Conservation (phyloP, 192 early-diverging fungal species). For the Umbelopsis ramanniana region DNA sequence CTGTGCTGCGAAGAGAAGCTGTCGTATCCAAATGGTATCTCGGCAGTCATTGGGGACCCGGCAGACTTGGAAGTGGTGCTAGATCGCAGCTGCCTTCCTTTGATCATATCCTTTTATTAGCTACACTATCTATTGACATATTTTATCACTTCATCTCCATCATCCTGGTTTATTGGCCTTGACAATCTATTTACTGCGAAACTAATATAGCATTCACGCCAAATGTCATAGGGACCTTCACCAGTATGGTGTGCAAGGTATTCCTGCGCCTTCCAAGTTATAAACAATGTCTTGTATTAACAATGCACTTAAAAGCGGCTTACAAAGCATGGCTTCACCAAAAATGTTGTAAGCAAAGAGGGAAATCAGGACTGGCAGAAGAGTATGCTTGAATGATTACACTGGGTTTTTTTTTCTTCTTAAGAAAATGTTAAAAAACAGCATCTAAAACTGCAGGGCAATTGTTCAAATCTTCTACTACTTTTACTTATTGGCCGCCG, state of each 20-base stretch:
- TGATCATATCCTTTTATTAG: slow-evolving; percentile 15
- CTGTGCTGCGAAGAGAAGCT: background rate
- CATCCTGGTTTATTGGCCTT: background rate
- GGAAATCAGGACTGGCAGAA: no score
- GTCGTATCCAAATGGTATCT: background rate
- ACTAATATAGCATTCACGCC: background rate
- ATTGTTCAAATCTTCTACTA: background rate
- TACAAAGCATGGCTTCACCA: no score
- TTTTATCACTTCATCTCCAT: background rate
- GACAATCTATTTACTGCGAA: background rate
- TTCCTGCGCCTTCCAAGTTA: no score
- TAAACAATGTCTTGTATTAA: no score
- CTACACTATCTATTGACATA: background rate
- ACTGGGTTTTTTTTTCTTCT: no score
- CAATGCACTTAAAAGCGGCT: no score
- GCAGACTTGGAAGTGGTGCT: background rate
- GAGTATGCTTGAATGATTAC: no score
- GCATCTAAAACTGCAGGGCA: background rate
- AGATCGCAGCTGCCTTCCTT: background rate
- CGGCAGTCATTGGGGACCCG: background rate
- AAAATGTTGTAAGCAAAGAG: no score
- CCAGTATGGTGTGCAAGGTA: background rate
- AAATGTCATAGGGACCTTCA: background rate
- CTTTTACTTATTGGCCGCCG: background rate
- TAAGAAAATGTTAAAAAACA: no score